Percentiles rank a stretch among this genome's conserved stretches.
Conservation (phyloP, 805 yeast species). For the Wickerhamomyces xylosicus region DNA sequence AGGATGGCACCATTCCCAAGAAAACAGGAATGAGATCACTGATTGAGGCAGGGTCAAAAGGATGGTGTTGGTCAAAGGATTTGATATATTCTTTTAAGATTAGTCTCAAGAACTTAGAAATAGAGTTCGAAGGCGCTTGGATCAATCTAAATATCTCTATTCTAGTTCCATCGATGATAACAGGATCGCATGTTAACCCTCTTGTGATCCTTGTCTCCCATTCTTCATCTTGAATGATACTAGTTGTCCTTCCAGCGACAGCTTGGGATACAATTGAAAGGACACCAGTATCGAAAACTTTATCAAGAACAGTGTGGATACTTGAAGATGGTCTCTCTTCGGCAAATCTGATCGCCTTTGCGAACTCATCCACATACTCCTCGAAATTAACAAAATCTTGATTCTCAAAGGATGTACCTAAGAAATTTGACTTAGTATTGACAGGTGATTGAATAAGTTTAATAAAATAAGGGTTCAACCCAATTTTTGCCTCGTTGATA, state of each 20-base stretch:
- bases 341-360: constrained; percentile 17
- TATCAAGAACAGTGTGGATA: constrained; percentile 23
- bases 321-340: constrained; percentile 17
- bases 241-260: constrained; percentile 36
- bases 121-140: too few relatives aligned
- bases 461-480: constrained; percentile 80
- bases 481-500: constrained; percentile 68
- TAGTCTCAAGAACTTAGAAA: neutral
- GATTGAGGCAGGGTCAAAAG: neutral
- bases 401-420: constrained; percentile 25
- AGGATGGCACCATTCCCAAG: constrained; percentile 16
- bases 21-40: neutral
- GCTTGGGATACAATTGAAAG: constrained; percentile 61
- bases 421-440: constrained; percentile 27
- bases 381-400: constrained; percentile 47
- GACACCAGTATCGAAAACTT: constrained; percentile 42
- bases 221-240: constrained; percentile 57
- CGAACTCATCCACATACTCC: constrained; percentile 24
- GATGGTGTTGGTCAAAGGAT: neutral
- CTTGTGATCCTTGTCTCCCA: constrained; percentile 65
- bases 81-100: neutral
- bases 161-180: constrained; percentile 28
- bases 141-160: neutral
- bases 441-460: constrained; percentile 35
- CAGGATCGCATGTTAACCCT: constrained; percentile 52